Base-by-base conservation (phyloP, 2,329 filamentous ascomycete genomes). In the Cercospora zeina region DNA sequence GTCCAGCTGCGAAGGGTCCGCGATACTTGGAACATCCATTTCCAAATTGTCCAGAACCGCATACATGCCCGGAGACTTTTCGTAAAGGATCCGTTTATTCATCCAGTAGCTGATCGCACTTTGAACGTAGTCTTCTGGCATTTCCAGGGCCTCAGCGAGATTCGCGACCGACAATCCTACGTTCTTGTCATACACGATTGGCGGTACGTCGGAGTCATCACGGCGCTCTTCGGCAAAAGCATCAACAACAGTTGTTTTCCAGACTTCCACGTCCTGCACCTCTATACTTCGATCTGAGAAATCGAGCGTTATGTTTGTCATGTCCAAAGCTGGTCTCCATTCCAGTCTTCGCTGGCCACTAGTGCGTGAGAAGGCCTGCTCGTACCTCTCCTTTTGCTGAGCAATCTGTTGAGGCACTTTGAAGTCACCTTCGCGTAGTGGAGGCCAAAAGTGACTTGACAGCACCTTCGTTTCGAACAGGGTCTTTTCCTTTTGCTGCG, bases 401-500 rank as follows among this genome's bases (percentile, higher is more conserved):
- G 74, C 68, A 19, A 91, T 83, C 1, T 81, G 78, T 0, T 75
- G 63, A 0, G 90, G 90, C 2, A 92, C 79, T 21, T 78, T 74
- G 72, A 92, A 92, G 2, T 81, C 80, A 61, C 91, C 88, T 63
- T 87, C 84, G 54, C 89, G 85, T 21, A 96, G 80, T 9, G 87
- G 84, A 0, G 95, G 95, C 95, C 95, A 99, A 80, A 96, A 99
- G 65, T 96, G 87, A 21, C 92, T 86, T 0, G 93, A 97, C 4
- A 97, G 81, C 56, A 97, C 93, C 73, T 95, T 93, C 31, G 64
- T 62, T 19, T 68, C 62, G 58, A 70, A 68, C 13, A 62, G 10
- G 59, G 54, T 30, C 16, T 53, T 24, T 14, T 30, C 19, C 1
- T 19, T 9, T 57, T 60, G n/a, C 36, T 49, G 14, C 24, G n/a